phyloP scores from a whole-genome alignment of 2,329 filamentous ascomycete species.

The Tympanopsis confertula region DNA sequence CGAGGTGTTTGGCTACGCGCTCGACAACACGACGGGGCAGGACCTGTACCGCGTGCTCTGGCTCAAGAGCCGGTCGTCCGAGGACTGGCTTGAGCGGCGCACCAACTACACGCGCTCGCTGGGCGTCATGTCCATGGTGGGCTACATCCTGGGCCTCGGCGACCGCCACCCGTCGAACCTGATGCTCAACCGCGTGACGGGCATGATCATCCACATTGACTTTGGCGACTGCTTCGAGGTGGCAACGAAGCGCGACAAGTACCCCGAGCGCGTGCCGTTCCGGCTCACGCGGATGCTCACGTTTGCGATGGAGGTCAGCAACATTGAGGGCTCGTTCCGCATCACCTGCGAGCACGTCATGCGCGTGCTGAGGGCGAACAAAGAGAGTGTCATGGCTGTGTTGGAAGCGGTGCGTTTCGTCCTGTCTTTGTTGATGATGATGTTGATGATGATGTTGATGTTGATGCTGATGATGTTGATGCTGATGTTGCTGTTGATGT shows the following conservation, averaged over 20 bases:
- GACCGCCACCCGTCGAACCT: conserved; percentile 96
- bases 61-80: conserved; percentile 96
- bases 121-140: conserved; percentile 99
- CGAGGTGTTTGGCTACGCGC: conserved; percentile 95
- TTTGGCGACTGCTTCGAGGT: conserved; percentile 99
- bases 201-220: conserved; percentile 97
- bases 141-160: conserved; percentile 91
- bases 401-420: conserved; percentile 75
- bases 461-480: too few species aligned
- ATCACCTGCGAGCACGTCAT: conserved; percentile 98
- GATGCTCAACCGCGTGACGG: conserved; percentile 90
- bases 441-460: conserved; percentile 2
- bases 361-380: conserved; percentile 90
- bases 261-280: conserved; percentile 95
- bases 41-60: conserved; percentile 95
- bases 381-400: conserved; percentile 96
- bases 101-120: conserved; percentile 97
- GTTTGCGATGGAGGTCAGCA: conserved; percentile 99
- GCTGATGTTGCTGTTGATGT: conserved; percentile 2
- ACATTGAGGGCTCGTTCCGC: conserved; percentile 96
- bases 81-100: conserved; percentile 90
- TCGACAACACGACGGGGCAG: conserved; percentile 98
- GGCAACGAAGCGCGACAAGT: conserved; percentile 98
- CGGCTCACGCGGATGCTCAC: conserved; percentile 96
- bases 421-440: not conserved